A percentile compares a stretch with the other conserved stretches of the same genome.
phyloP scores from a whole-genome alignment of 1,284 basidiomycete species.

The Volvariella surrecta region DNA sequence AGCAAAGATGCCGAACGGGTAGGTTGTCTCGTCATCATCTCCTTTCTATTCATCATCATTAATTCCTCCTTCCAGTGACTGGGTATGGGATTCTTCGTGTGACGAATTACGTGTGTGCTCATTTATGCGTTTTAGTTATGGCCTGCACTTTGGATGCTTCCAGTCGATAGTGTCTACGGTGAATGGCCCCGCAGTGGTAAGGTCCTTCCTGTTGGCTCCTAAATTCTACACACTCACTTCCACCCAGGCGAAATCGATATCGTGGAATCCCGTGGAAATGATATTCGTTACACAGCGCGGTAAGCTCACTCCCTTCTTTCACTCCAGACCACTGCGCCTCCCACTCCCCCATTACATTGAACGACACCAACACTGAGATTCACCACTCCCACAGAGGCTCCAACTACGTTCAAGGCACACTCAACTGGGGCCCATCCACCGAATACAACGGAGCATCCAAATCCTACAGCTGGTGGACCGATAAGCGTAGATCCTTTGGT shows the following conservation, averaged over 20 bases:
- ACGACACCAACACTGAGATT: background rate
- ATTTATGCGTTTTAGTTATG: constrained; percentile 55
- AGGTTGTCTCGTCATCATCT: no score
- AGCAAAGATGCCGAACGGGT: constrained; percentile 53
- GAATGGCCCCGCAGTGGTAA: constrained; percentile 58
- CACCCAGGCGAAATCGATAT: constrained; percentile 62
- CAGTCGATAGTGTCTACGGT: constrained; percentile 62
- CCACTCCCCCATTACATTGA: no score
- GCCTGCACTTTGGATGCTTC: constrained; percentile 84
- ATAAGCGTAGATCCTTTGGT: constrained; percentile 56
- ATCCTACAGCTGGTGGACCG: constrained; percentile 62
- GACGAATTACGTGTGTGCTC: constrained; percentile 22
- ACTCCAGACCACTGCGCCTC: background rate
- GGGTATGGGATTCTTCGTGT: constrained; percentile 20
- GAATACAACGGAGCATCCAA: constrained; percentile 44
- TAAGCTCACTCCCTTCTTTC: constrained; percentile 13
- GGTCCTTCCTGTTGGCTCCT: background rate
- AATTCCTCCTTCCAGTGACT: constrained; percentile 19
- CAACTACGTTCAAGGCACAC: constrained; percentile 64
- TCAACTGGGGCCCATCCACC: constrained; percentile 70
- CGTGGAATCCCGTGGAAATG: constrained; percentile 66
- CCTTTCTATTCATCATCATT: constrained; percentile 5
- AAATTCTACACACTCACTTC: background rate
- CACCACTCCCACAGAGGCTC: constrained; percentile 31
- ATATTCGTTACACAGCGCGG: constrained; percentile 47